These are phyloP conservation scores for Xylaria venustula DNA, from an alignment of 495 filamentous ascomycete genomes.

Conservation along the genomic window DNA sequence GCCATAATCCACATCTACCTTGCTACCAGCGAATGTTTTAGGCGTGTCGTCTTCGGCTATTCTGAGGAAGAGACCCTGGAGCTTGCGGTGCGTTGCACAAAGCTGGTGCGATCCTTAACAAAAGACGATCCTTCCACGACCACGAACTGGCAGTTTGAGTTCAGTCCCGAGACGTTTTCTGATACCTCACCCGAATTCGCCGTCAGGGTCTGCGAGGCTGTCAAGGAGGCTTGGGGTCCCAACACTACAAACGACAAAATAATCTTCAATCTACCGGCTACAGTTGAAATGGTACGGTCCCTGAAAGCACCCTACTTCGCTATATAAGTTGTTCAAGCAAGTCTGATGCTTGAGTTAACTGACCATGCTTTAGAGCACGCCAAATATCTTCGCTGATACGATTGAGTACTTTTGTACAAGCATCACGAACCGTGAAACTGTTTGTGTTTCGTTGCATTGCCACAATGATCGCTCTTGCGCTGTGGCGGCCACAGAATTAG, in stretches of 20 bases:
- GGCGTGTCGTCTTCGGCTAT: constrained; percentile 84
- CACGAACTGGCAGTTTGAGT: constrained; percentile 93
- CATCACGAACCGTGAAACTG: constrained; percentile 77
- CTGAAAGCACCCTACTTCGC: too few species aligned
- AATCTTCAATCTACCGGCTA: constrained; percentile 97
- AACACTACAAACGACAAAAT: constrained; percentile 71
- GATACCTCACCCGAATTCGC: constrained; percentile 85
- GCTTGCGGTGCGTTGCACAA: constrained; percentile 82
- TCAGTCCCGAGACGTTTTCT: constrained; percentile 95
- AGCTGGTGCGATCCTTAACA: constrained; percentile 83
- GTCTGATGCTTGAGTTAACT: too few species aligned
- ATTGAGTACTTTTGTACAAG: constrained; percentile 91
- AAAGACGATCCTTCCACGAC: constrained; percentile 83
- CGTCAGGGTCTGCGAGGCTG: constrained; percentile 83
- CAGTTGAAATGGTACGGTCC: constrained; percentile 75
- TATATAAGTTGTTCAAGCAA: too few species aligned
- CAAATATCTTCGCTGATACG: constrained; percentile 95
- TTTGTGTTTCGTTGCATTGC: constrained; percentile 81
- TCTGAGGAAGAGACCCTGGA: constrained; percentile 77
- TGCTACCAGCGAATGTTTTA: constrained; percentile 91
- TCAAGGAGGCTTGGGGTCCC: constrained; percentile 94
- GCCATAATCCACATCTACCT: constrained; percentile 97
- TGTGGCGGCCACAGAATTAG: constrained; percentile 81
- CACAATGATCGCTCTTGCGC: constrained; percentile 94
- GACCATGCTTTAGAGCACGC: too few species aligned